A percentile compares a stretch with the other conserved stretches of the same genome.
Evolutionary conservation across 2,329 filamentous ascomycete genomes (phyloP).

Genomic region (Aplosporella prunicola): DNA sequence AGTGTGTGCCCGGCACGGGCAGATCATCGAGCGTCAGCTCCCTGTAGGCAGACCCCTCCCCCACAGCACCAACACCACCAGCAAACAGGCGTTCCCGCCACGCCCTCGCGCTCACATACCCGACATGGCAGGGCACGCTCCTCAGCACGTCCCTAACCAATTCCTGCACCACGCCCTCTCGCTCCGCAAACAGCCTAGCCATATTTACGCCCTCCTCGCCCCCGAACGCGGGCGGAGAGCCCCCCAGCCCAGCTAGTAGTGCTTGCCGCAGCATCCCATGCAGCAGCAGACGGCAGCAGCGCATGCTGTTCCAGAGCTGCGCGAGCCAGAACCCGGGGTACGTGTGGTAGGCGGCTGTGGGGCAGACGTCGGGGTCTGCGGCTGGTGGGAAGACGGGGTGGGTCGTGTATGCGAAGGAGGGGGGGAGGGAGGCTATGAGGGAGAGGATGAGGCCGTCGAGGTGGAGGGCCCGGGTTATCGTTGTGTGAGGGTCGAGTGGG

Average conservation of each 20-base stretch:
- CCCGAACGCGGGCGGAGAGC: slow-evolving; percentile 19
- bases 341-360: slow-evolving; percentile 20
- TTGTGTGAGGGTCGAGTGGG: neutral
- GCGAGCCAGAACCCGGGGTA: slow-evolving; percentile 23
- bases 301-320: slow-evolving; percentile 24
- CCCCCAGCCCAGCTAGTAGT: slow-evolving; percentile 17
- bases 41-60: no score
- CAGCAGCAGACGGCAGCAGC: slow-evolving; percentile 18
- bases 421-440: neutral
- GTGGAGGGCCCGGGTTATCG: neutral
- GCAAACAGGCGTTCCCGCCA: slow-evolving; percentile 1
- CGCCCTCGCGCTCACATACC: slow-evolving; percentile 20
- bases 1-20: neutral
- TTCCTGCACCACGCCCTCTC: slow-evolving; percentile 17
- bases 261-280: slow-evolving; percentile 17
- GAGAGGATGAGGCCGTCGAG: neutral
- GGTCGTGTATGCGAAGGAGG: neutral
- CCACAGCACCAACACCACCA: no score
- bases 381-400: slow-evolving; percentile 15
- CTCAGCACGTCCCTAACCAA: slow-evolving; percentile 26
- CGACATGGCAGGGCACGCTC: slow-evolving; percentile 26
- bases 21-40: no score
- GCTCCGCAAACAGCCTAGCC: slow-evolving; percentile 16
- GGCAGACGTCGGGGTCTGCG: slow-evolving; percentile 14
- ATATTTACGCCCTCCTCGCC: no score